Base-by-base conservation (phyloP, 305 asterid genomes). In the Lippia alba region DNA sequence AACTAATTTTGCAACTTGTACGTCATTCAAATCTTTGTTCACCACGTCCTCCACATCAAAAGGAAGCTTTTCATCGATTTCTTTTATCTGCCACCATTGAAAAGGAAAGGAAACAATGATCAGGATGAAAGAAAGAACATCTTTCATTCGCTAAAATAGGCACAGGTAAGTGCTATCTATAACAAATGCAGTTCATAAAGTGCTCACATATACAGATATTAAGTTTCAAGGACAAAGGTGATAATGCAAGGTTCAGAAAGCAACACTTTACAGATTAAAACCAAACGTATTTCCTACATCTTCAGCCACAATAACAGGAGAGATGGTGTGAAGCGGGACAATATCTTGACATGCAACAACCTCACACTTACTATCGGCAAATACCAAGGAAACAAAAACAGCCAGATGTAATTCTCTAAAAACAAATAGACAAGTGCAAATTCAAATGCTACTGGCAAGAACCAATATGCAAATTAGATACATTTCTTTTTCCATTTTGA, bases 51-150 rank as follows among this genome's bases (percentile, higher is more conserved):
- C 95, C 73, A 88, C 49, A 59, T 82, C 81, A 67, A 83, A 76
- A 74, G 93, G 91, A 80, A 94, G 96, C 61, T 85, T 82, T 46
- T 69, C 82, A 64, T 88, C 91, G 70, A 94, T 87, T 81, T 83
- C 85, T 77, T 84, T 85, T 75, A 85, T 77, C 99, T 94, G 89
- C 79, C 68, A 59, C 56, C 69, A 64, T 8, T 68, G 69, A 60
- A 73, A 48, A 61, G 44, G 36, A 56, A 24, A 64, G 45, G 66
- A 48, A 66, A 70, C 17, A 40, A 57, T 54, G 45, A 24, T 2
- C 66, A 81, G 17, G 68, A 53, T 50, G 56, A 32, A 40, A 33
- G 33, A 51, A 32, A 46, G 56, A 39, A 50, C 69, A 64, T 64
- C 16, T 32, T n/a, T 32, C n/a, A 18, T 69, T 65, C 55, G 14